Percentiles rank a stretch among this genome's conserved stretches.
phyloP scores from a whole-genome alignment of 305 asterid genomes.

The Solanum hybrid region DNA sequence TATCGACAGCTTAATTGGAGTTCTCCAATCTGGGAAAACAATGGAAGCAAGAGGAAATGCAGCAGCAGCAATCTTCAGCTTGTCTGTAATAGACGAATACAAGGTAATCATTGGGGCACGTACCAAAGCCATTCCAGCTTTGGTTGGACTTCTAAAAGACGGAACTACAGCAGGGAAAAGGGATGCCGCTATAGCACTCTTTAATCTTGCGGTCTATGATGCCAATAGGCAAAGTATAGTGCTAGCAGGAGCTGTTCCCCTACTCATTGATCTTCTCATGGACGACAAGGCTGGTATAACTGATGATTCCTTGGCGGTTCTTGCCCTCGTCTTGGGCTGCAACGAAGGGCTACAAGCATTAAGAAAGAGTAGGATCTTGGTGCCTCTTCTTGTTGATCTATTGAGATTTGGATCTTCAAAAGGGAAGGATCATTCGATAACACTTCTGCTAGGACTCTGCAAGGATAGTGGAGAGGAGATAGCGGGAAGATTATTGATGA shows the following conservation, averaged over 20 bases:
- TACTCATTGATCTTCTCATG: constrained; percentile 53
- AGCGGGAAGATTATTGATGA: constrained; percentile 55
- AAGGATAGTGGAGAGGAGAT: constrained; percentile 76
- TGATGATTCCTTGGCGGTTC: constrained; percentile 65
- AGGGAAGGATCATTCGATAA: constrained; percentile 71
- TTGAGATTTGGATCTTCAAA: constrained; percentile 69
- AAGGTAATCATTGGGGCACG: constrained; percentile 52
- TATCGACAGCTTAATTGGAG: constrained; percentile 39
- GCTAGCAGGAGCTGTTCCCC: constrained; percentile 57
- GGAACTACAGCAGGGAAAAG: constrained; percentile 62
- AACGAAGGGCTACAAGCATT: constrained; percentile 65
- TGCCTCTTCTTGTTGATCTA: constrained; percentile 67
- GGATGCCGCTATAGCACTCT: constrained; percentile 73
- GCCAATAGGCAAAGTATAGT: constrained; percentile 37
- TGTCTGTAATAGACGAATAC: constrained; percentile 53
- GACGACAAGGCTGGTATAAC: constrained; percentile 80
- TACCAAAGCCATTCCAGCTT: constrained; percentile 51
- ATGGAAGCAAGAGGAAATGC: constrained; percentile 82
- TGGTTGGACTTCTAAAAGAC: constrained; percentile 56
- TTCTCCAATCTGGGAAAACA: constrained; percentile 45
- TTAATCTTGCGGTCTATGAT: constrained; percentile 56
- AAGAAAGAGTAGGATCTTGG: constrained; percentile 40
- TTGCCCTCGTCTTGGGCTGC: constrained; percentile 57
- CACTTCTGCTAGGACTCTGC: constrained; percentile 63
- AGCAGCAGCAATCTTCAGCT: constrained; percentile 76